These are phyloP conservation scores for Stenocarpella maydis DNA, from an alignment of 2,329 filamentous ascomycete genomes.

Conservation along the genomic window DNA sequence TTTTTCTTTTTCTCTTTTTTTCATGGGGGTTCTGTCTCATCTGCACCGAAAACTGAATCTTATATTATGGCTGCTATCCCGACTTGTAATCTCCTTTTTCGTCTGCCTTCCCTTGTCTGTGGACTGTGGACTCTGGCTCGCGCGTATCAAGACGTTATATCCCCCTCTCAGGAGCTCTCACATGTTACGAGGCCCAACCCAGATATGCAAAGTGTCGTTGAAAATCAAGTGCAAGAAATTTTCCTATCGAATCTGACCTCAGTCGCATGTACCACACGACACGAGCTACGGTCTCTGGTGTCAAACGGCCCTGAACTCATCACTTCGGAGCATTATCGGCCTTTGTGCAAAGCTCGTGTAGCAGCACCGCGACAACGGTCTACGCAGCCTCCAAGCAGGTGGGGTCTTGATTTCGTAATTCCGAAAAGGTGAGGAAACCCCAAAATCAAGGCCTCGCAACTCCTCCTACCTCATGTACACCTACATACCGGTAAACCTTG, in stretches of 20 bases:
- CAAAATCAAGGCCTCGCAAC: neutral
- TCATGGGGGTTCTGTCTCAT: slow-evolving; percentile 38
- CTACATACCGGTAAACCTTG: neutral
- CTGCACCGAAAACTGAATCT: slow-evolving; percentile 39
- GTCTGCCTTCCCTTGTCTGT: slow-evolving; percentile 30
- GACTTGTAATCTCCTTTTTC: slow-evolving; percentile 41
- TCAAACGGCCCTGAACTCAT: neutral
- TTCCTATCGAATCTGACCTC: neutral
- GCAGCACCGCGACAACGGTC: neutral
- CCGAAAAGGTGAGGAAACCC: neutral
- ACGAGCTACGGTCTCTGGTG: neutral
- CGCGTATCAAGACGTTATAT: slow-evolving; percentile 27
- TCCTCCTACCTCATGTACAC: too few species aligned
- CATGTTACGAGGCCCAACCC: neutral
- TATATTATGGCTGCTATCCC: slow-evolving; percentile 39
- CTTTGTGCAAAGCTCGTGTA: neutral
- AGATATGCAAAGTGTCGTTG: neutral
- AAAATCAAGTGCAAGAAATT: slow-evolving; percentile 21
- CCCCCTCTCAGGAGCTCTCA: slow-evolving; percentile 17
- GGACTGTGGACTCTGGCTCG: slow-evolving; percentile 25
- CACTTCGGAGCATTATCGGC: neutral
- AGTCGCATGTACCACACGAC: neutral
- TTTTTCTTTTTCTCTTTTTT: slow-evolving; percentile 38
- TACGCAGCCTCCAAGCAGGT: neutral
- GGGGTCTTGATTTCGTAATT: neutral